A percentile compares a stretch with the other conserved stretches of the same genome.
phyloP scores from a whole-genome alignment of 371 early-diverging fungal species.

The Saksenaea oblongispora region DNA sequence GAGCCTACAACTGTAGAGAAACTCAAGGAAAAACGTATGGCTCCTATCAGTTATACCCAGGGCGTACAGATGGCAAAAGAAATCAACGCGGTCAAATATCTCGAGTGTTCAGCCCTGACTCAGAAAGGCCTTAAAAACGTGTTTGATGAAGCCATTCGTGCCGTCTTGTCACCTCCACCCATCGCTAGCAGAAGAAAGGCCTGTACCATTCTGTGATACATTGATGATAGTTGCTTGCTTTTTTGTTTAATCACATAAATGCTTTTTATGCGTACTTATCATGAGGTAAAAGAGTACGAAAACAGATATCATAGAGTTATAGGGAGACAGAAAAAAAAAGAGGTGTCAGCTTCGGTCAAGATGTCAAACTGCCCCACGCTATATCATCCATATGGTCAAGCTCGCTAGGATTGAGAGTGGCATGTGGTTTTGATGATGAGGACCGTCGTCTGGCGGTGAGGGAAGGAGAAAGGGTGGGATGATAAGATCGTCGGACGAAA shows the following conservation, averaged over 20 bases:
- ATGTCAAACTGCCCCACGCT: conserved; percentile 21
- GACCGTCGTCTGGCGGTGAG: not conserved
- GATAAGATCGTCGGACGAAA: not conserved
- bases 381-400: conserved; percentile 14
- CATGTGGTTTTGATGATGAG: not conserved
- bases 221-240: not conserved
- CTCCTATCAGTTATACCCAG: conserved; percentile 86
- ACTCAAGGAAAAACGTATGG: conserved; percentile 81
- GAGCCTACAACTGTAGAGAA: conserved; percentile 86
- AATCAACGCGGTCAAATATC: conserved; percentile 86
- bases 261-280: not conserved
- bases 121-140: conserved; percentile 96
- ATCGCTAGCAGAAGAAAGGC: conserved; percentile 64
- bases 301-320: not conserved
- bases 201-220: conserved; percentile 72
- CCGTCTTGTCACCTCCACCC: conserved; percentile 78
- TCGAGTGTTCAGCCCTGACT: conserved; percentile 97
- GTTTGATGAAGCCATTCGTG: conserved; percentile 96
- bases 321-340: not conserved
- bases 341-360: not conserved
- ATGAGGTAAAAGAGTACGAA: not conserved
- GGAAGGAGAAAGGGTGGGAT: too few relatives aligned
- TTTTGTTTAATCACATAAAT: not conserved
- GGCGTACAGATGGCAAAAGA: conserved; percentile 89
- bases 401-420: conserved; percentile 3